Conservation (phyloP, 164 flowering plant species). For the Macadamia tetraphylla region DNA sequence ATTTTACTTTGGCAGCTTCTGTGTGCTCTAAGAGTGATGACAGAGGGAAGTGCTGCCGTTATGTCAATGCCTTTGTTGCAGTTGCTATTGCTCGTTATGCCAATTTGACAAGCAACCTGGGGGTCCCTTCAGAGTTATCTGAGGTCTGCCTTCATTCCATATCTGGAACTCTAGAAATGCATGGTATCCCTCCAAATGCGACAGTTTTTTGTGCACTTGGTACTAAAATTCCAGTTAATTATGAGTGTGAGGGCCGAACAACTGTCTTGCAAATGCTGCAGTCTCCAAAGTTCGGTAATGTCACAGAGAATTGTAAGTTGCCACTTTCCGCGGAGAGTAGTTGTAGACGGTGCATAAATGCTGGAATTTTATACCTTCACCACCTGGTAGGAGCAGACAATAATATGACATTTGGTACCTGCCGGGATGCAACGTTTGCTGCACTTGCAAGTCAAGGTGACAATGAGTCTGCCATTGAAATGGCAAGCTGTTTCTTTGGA, state of each 20-base stretch:
- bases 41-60: constrained; percentile 88
- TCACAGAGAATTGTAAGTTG: constrained; percentile 47
- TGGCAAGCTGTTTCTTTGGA: constrained; percentile 87
- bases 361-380: constrained; percentile 65
- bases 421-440: constrained; percentile 91
- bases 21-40: constrained; percentile 55
- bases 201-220: constrained; percentile 76
- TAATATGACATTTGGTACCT: constrained; percentile 79
- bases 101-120: constrained; percentile 62
- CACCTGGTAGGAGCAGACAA: constrained; percentile 49
- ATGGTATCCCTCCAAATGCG: constrained; percentile 76
- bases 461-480: constrained; percentile 35
- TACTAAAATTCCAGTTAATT: constrained; percentile 70
- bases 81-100: constrained; percentile 80
- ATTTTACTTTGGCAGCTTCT: constrained; percentile 67
- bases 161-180: constrained; percentile 55
- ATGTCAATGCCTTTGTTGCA: constrained; percentile 82
- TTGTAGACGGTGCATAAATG: constrained; percentile 77
- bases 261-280: constrained; percentile 78
- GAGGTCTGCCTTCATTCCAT: constrained; percentile 60
- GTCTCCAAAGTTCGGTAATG: constrained; percentile 64
- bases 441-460: constrained; percentile 79
- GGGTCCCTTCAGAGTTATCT: constrained; percentile 60
- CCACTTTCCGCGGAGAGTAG: constrained; percentile 44
- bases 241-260: constrained; percentile 64